Conservation (phyloP, 371 early-diverging fungal species). For the Mortierella sp. region DNA sequence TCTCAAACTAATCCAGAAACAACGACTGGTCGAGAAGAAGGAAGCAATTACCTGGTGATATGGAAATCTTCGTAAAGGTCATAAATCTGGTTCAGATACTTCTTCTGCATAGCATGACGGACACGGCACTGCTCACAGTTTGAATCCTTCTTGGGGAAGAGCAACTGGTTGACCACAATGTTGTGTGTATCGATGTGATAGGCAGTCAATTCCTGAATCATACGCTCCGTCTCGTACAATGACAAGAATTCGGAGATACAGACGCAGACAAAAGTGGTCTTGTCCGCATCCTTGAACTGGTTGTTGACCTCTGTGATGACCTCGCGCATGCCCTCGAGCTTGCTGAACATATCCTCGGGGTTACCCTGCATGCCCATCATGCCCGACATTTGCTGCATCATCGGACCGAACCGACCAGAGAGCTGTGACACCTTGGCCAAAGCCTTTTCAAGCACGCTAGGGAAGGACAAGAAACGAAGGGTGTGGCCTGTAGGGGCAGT, state of each 20-base stretch:
- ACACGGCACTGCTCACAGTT: slow-evolving; percentile 96
- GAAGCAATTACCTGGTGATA: slow-evolving; percentile 56
- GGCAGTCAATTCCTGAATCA: slow-evolving; percentile 97
- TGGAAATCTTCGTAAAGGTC: slow-evolving; percentile 99
- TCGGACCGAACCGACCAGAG: slow-evolving; percentile 93
- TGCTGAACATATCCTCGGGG: slow-evolving; percentile 95
- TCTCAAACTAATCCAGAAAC: no score
- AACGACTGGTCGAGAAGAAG: no score
- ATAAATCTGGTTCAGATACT: slow-evolving; percentile 97
- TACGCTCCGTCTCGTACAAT: slow-evolving; percentile 98
- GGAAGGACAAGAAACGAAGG: slow-evolving; percentile 97
- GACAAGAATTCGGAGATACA: slow-evolving; percentile 99
- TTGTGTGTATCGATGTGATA: slow-evolving; percentile 99
- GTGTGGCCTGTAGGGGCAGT: slow-evolving; percentile 99
- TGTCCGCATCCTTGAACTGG: slow-evolving; percentile 97
- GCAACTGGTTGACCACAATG: slow-evolving; percentile 97
- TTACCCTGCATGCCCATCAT: slow-evolving; percentile 94
- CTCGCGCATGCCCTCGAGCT: slow-evolving; percentile 93
- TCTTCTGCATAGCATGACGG: slow-evolving; percentile 97
- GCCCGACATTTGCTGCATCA: slow-evolving; percentile 97
- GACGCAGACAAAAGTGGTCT: slow-evolving; percentile 98
- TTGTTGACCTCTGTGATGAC: slow-evolving; percentile 96
- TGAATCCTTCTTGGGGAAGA: slow-evolving; percentile 92
- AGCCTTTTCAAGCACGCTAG: slow-evolving; percentile 95
- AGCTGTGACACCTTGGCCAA: slow-evolving; percentile 93